Evolutionary conservation across 768 basidiomycete genomes (phyloP).

Genomic region (Tulasnella sp.): DNA sequence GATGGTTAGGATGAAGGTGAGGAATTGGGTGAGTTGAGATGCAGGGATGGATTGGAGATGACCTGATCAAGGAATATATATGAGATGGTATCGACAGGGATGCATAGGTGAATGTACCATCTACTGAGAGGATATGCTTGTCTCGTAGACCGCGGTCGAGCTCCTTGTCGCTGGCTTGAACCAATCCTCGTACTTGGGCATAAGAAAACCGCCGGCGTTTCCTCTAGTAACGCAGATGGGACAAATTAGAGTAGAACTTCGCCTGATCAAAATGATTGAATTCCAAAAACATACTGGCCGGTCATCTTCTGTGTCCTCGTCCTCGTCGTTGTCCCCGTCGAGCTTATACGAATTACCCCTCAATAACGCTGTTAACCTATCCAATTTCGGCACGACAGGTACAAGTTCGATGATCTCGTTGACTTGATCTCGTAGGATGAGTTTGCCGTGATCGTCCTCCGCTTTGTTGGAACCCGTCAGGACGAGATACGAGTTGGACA

Average conservation of each 20-base stretch:
- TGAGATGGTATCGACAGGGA: too few species aligned
- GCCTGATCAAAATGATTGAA: background rate
- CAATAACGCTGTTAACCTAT: conserved; percentile 52
- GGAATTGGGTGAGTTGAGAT: conserved; percentile 52
- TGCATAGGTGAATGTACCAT: conserved; percentile 37
- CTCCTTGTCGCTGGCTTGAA: conserved; percentile 80
- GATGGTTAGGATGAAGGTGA: conserved; percentile 65
- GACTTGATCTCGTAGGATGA: conserved; percentile 69
- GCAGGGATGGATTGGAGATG: conserved; percentile 63
- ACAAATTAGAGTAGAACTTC: background rate
- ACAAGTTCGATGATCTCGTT: conserved; percentile 77
- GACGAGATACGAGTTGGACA: conserved; percentile 82
- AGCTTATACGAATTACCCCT: conserved; percentile 64
- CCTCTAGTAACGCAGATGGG: conserved; percentile 22
- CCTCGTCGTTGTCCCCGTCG: conserved; percentile 31
- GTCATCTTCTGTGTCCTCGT: conserved; percentile 24
- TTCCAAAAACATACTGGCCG: conserved; percentile 9
- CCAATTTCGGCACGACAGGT: conserved; percentile 63
- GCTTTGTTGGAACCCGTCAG: conserved; percentile 38
- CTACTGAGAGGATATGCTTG: conserved; percentile 60
- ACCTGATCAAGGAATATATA: conserved; percentile 34
- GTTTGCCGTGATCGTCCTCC: conserved; percentile 18
- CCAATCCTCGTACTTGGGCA: conserved; percentile 46
- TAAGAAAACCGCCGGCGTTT: conserved; percentile 40
- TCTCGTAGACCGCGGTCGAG: conserved; percentile 51